Percentiles rank a stretch among this genome's conserved stretches.
phyloP scores from a whole-genome alignment of 768 basidiomycete genomes.

The Mycena metata region DNA sequence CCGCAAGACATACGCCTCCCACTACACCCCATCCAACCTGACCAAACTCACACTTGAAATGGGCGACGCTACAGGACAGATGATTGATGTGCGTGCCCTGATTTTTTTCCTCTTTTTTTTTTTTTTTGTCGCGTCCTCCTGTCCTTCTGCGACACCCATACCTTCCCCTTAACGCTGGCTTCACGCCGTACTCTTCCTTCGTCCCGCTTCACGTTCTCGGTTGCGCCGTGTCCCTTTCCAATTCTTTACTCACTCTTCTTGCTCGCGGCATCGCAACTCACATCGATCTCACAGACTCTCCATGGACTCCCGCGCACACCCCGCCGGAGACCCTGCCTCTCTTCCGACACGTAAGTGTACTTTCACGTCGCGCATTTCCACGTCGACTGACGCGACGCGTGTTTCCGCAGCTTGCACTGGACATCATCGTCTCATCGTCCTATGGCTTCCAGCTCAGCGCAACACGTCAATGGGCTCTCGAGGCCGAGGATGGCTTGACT shows the following conservation, averaged over 20 bases:
- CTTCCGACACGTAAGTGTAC: slow-evolving; percentile 67
- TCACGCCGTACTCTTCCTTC: slow-evolving; percentile 26
- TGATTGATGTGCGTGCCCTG: too few relatives aligned
- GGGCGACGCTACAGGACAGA: too few relatives aligned
- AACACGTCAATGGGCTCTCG: slow-evolving; percentile 75
- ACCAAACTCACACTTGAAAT: slow-evolving; percentile 80
- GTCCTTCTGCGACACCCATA: slow-evolving; percentile 22
- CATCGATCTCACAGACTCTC: slow-evolving; percentile 60
- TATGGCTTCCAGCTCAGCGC: slow-evolving; percentile 82
- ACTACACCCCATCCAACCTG: slow-evolving; percentile 76
- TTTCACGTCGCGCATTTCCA: not conserved
- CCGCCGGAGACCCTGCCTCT: slow-evolving; percentile 77
- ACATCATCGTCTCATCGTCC: slow-evolving; percentile 75
- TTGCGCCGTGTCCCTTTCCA: slow-evolving; percentile 18
- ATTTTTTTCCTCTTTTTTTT: too few relatives aligned
- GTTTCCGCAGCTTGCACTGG: slow-evolving; percentile 67
- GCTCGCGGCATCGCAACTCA: not conserved
- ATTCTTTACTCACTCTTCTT: slow-evolving; percentile 6
- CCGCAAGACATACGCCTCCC: slow-evolving; percentile 83
- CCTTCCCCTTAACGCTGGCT: slow-evolving; percentile 21
- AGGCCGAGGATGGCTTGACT: slow-evolving; percentile 74
- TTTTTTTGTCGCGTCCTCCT: slow-evolving; percentile 16
- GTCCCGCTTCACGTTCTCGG: slow-evolving; percentile 32
- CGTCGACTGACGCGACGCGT: too few relatives aligned
- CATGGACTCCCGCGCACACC: slow-evolving; percentile 68